Evolutionary conservation across 1,139 yeast genomes (phyloP), one percentile per base, ranked within the genome.

Genomic region (Blastobotrys apis): DNA sequence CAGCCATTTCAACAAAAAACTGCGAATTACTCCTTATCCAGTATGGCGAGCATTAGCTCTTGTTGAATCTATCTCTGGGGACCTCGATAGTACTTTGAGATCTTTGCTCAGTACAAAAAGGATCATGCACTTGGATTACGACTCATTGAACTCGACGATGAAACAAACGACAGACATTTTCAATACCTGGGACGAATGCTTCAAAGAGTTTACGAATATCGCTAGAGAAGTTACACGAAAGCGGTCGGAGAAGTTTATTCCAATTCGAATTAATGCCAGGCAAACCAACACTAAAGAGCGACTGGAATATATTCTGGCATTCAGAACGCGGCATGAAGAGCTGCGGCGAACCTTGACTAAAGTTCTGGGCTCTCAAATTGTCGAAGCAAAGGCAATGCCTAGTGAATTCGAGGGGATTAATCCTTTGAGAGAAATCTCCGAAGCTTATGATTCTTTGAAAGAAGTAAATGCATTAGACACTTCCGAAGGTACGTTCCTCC

Each of bases 191-290:
- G 82, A 80, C 34, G 70, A 67, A 50, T 72, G 67, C 51, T 63
- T 68, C 48, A 78, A 71, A 60, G 84, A 68, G 60, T 82, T 77
- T 64, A 77, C 71, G 45, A 73, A 69, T 45, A 61, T 84, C 39
- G 75, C 87, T 0, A 73, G 97, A 52, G 97, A 88, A 53, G 65
- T 84, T 10, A 69, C 84, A 30, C 71, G 97, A 49, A 85, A 81
- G 57, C 68, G 94, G 38, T 77, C 80, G 13, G 94, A 85, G 47
- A 81, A 80, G 51, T 84, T 84, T 58, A 74, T 83, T 26, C 74
- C 82, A 22, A 76, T 86, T 15, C 75, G 81, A 51, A 71, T 86
- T 13, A 68, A 70, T 29, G 74, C 79, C 16, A 62, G 68, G 2
- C 77, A 81, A 23, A 58, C 58, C 0, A 63, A 60, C 15, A 57